phyloP scores from a whole-genome alignment of 2,329 filamentous ascomycete species.

The Trichoderma oligosporum region DNA sequence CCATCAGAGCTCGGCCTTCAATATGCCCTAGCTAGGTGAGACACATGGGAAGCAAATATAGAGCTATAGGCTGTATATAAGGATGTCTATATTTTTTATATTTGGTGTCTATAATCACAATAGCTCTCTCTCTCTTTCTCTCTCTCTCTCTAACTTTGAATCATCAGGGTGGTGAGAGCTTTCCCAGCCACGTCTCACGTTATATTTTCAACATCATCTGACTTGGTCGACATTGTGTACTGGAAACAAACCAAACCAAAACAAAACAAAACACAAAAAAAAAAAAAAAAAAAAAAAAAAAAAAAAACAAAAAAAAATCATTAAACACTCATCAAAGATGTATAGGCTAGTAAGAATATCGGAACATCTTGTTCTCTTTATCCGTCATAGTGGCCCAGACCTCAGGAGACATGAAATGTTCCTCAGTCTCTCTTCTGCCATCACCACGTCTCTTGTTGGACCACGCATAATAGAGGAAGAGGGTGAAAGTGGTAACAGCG shows the following conservation, averaged over 20 bases:
- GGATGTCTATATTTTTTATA: not conserved
- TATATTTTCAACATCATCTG: not conserved
- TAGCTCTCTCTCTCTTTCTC: too few species aligned
- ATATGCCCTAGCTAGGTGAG: too few species aligned
- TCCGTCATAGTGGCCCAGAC: conserved; percentile 52
- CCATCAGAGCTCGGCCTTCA: too few species aligned
- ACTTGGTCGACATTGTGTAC: not conserved
- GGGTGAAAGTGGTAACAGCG: conserved; percentile 38
- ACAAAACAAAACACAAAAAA: not conserved
- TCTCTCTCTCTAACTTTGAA: not conserved
- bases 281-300: not conserved
- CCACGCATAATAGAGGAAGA: conserved; percentile 50
- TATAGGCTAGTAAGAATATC: conserved; percentile 43
- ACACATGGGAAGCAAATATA: too few species aligned
- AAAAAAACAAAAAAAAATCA: not conserved
- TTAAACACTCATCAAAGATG: not conserved
- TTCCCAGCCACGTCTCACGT: not conserved
- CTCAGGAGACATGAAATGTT: conserved; percentile 39
- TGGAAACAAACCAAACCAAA: not conserved
- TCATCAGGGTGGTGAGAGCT: not conserved
- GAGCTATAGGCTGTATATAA: too few species aligned
- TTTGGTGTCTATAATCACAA: not conserved
- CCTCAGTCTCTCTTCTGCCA: conserved; percentile 35
- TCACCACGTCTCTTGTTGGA: conserved; percentile 41
- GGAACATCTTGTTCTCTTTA: conserved; percentile 54